Conservation (phyloP, 164 flowering plant genomes). For the Buxus sempervirens region DNA sequence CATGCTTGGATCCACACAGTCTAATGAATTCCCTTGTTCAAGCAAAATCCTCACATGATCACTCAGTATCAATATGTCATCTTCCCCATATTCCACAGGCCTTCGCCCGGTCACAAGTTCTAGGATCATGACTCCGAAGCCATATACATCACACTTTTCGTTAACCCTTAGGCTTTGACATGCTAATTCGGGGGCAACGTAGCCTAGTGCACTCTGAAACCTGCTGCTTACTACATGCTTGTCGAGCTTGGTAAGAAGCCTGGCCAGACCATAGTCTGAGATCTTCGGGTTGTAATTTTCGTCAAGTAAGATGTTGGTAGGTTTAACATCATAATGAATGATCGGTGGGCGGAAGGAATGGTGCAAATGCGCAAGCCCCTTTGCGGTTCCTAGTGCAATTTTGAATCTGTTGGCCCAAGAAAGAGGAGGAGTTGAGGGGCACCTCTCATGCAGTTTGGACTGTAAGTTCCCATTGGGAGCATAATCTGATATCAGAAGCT, state of each 20-base stretch:
- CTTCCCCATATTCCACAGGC: conserved; percentile 94
- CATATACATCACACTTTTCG: conserved; percentile 87
- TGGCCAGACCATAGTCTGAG: conserved; percentile 80
- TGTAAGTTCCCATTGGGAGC: conserved; percentile 75
- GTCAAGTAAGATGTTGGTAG: conserved; percentile 85
- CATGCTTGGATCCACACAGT: conserved; percentile 75
- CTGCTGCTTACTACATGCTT: conserved; percentile 57
- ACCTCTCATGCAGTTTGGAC: conserved; percentile 54
- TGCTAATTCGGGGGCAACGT: conserved; percentile 88
- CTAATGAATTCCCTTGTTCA: conserved; percentile 78
- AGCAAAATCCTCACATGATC: conserved; percentile 72
- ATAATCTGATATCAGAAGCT: conserved; percentile 75
- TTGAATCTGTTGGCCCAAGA: conserved; percentile 73
- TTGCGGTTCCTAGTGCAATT: conserved; percentile 74
- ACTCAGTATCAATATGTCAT: conserved; percentile 64
- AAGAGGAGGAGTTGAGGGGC: conserved; percentile 48
- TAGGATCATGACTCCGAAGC: conserved; percentile 73
- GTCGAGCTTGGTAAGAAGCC: conserved; percentile 71
- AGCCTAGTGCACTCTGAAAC: conserved; percentile 77
- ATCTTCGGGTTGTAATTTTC: conserved; percentile 62
- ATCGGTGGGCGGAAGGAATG: conserved; percentile 76
- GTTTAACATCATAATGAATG: conserved; percentile 81
- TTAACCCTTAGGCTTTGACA: conserved; percentile 84
- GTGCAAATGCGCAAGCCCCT: conserved; percentile 85
- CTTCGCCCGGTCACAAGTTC: conserved; percentile 84